phyloP scores from a whole-genome alignment of 202 grass and related monocot species.

The Saccharum hybrid region DNA sequence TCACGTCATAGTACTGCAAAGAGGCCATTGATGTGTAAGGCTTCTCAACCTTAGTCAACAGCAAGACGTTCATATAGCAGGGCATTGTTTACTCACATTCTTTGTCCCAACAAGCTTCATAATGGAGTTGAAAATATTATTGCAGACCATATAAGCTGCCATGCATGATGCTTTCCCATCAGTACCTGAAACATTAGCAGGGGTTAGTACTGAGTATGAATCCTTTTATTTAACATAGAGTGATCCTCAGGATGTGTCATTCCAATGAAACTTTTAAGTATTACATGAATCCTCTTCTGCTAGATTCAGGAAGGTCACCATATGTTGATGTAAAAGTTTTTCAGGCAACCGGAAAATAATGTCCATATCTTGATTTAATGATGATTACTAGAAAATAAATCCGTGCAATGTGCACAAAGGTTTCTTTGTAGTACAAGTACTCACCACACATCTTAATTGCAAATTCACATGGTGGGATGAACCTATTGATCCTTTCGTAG shows the following conservation, averaged over 20 bases:
- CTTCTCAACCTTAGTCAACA: conserved; percentile 14
- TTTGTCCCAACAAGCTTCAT: conserved; percentile 74
- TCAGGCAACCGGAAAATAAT: neutral
- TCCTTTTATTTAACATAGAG: neutral
- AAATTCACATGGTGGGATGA: conserved; percentile 78
- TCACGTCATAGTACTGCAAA: conserved; percentile 81
- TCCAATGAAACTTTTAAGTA: neutral
- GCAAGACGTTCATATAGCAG: neutral
- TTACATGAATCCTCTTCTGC: neutral
- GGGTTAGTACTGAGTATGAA: neutral
- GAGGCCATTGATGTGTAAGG: conserved; percentile 25
- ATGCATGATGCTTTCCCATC: conserved; percentile 74
- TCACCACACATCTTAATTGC: conserved; percentile 85
- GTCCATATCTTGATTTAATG: neutral
- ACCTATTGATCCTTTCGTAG: conserved; percentile 80
- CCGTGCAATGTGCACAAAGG: neutral
- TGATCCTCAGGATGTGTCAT: neutral
- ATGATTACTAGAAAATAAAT: conserved; percentile 21
- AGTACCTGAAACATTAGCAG: conserved; percentile 66
- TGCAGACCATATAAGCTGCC: conserved; percentile 80
- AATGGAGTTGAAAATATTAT: conserved; percentile 81
- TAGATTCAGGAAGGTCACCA: neutral
- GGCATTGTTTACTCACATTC: conserved; percentile 59
- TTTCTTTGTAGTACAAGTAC: conserved; percentile 38
- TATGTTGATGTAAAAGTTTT: neutral